These are phyloP conservation scores for Megacollybia marginata DNA, from an alignment of 768 basidiomycete genomes.

Conservation along the genomic window DNA sequence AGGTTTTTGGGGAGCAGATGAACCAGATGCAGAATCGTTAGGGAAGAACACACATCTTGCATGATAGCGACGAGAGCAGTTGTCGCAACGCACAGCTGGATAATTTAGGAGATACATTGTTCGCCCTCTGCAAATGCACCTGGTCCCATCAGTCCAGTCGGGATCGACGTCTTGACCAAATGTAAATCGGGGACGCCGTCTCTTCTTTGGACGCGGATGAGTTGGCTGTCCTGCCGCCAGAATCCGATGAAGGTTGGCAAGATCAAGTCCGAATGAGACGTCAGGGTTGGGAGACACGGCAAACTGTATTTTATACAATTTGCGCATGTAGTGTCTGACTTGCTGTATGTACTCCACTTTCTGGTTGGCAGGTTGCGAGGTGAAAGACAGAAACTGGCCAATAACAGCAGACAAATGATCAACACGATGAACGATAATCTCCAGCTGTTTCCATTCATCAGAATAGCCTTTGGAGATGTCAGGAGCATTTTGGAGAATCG, in stretches of 20 bases:
- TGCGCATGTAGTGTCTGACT: conserved; percentile 87
- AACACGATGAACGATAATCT: conserved; percentile 71
- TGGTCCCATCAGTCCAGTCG: conserved; percentile 68
- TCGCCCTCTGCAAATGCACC: conserved; percentile 75
- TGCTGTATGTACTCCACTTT: conserved; percentile 72
- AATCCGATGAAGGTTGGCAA: conserved; percentile 76
- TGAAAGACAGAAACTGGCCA: conserved; percentile 73
- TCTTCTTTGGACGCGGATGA: conserved; percentile 49
- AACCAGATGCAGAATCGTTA: conserved; percentile 20
- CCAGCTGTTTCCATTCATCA: conserved; percentile 71
- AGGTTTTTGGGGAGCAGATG: conserved; percentile 21
- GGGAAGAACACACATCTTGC: conserved; percentile 72
- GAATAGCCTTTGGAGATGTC: conserved; percentile 76
- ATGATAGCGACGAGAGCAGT: conserved; percentile 63
- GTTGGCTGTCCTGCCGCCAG: conserved; percentile 58
- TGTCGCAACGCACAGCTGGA: conserved; percentile 59
- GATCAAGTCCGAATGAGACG: conserved; percentile 74
- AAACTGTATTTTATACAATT: conserved; percentile 84
- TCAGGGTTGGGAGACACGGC: conserved; percentile 79
- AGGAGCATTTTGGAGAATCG: conserved; percentile 64
- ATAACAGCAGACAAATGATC: conserved; percentile 70
- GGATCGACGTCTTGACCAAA: conserved; percentile 73
- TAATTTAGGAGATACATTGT: conserved; percentile 53
- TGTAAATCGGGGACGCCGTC: conserved; percentile 49
- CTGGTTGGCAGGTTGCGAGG: conserved; percentile 62